Evolutionary conservation across 202 grass and related monocot genomes (phyloP).

Genomic region (Alloteropsis angusta): DNA sequence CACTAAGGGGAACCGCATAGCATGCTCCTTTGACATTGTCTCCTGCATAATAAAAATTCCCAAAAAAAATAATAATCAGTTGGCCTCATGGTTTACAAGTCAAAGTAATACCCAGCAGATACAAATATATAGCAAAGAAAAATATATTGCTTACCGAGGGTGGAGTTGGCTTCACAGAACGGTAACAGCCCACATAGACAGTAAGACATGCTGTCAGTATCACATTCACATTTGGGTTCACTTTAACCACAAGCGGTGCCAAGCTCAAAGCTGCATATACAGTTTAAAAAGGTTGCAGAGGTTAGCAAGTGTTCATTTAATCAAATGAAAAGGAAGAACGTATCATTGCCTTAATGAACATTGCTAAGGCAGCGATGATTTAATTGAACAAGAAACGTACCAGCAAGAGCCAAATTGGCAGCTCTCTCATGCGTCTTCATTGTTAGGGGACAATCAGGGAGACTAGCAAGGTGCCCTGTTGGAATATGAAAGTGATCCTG

Average conservation of each 20-base stretch:
- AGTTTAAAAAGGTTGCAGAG: background rate
- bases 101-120: background rate
- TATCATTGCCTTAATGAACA: background rate
- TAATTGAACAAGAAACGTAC: slow-evolving; percentile 16
- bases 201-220: slow-evolving; percentile 87
- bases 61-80: slow-evolving; percentile 15
- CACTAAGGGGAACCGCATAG: slow-evolving; percentile 87
- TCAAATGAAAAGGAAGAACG: background rate
- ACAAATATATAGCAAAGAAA: background rate
- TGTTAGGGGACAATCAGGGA: background rate
- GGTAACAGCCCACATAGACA: slow-evolving; percentile 88
- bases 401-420: slow-evolving; percentile 69
- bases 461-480: background rate
- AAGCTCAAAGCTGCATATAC: slow-evolving; percentile 56
- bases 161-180: slow-evolving; percentile 78
- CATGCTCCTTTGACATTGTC: slow-evolving; percentile 96
- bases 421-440: slow-evolving; percentile 63
- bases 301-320: background rate
- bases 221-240: slow-evolving; percentile 83
- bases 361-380: background rate
- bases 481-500: background rate
- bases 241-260: slow-evolving; percentile 64
- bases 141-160: slow-evolving; percentile 52
- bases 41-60: slow-evolving; percentile 43
- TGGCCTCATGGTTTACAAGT: background rate